phyloP scores from a whole-genome alignment of 2,329 filamentous ascomycete species.

The Fusarium sp. region DNA sequence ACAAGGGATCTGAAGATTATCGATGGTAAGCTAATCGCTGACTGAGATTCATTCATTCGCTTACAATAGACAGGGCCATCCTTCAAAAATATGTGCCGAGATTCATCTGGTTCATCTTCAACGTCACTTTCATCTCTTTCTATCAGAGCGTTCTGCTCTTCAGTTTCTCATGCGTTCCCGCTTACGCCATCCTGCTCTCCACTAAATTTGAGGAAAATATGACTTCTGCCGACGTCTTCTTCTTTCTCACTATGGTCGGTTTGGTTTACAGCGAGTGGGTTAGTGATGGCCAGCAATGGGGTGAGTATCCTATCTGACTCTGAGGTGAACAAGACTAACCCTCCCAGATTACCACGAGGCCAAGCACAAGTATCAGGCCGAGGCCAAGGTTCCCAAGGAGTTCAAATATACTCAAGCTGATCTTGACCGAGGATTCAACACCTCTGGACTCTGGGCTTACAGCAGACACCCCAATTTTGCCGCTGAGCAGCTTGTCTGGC shows the following conservation, averaged over 20 bases:
- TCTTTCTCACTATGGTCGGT: conserved; percentile 58
- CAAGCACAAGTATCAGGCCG: conserved; percentile 79
- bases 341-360: conserved; percentile 78
- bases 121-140: conserved; percentile 88
- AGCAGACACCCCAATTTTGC: conserved; percentile 95
- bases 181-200: conserved; percentile 83
- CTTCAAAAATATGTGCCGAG: conserved; percentile 73
- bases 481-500: conserved; percentile 91
- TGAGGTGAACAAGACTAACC: conserved; percentile 5
- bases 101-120: conserved; percentile 82
- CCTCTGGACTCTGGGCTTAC: conserved; percentile 85
- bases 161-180: conserved; percentile 77
- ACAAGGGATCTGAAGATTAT: conserved; percentile 91
- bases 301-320: conserved; percentile 55
- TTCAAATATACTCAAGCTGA: conserved; percentile 72
- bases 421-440: conserved; percentile 89
- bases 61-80: conserved; percentile 66
- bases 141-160: conserved; percentile 86
- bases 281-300: conserved; percentile 94
- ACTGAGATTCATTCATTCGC: background rate
- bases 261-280: conserved; percentile 77
- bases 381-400: conserved; percentile 46
- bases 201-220: conserved; percentile 69
- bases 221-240: conserved; percentile 60
- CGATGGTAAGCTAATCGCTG: conserved; percentile 68